phyloP scores from a whole-genome alignment of 108 stramenopile genomes.

The Parmales sp. region DNA sequence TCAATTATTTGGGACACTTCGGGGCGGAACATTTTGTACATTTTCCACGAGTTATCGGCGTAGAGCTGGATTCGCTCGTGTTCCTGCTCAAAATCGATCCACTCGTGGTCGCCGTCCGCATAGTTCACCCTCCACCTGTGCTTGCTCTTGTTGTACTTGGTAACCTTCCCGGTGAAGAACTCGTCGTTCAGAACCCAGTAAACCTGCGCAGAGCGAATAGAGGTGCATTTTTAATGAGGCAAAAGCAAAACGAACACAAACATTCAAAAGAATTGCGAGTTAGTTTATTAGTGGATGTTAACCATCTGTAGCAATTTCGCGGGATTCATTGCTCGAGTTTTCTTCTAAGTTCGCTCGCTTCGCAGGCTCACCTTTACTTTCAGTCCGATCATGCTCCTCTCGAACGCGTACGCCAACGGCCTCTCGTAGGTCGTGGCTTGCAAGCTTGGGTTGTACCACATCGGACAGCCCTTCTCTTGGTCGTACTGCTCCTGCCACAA shows the following conservation, averaged over 20 bases:
- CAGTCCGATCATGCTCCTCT: slow-evolving; percentile 15
- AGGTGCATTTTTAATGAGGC: too few species aligned
- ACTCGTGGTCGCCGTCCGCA: slow-evolving; percentile 40
- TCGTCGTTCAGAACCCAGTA: slow-evolving; percentile 22
- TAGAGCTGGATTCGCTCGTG: slow-evolving; percentile 20
- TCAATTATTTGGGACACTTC: not conserved
- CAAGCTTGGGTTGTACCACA: not conserved
- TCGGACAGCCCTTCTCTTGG: too few species aligned
- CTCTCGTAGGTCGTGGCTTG: not conserved
- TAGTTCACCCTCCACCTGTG: slow-evolving; percentile 35
- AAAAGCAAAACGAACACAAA: slow-evolving; percentile 18
- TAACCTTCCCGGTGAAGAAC: slow-evolving; percentile 20
- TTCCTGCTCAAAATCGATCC: slow-evolving; percentile 26
- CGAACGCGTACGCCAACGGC: not conserved
- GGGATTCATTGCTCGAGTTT: too few species aligned
- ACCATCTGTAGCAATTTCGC: too few species aligned
- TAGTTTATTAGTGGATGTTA: too few species aligned
- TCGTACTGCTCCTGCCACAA: not conserved
- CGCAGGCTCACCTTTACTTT: too few species aligned
- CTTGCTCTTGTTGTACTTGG: slow-evolving; percentile 27
- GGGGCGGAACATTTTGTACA: slow-evolving; percentile 5
- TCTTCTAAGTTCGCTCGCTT: too few species aligned
- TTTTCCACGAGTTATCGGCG: slow-evolving; percentile 9
- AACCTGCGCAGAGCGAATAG: slow-evolving; percentile 18
- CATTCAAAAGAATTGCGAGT: slow-evolving; percentile 17